phyloP scores from a whole-genome alignment of 495 filamentous ascomycete genomes.

The Xylaria flabelliformis region DNA sequence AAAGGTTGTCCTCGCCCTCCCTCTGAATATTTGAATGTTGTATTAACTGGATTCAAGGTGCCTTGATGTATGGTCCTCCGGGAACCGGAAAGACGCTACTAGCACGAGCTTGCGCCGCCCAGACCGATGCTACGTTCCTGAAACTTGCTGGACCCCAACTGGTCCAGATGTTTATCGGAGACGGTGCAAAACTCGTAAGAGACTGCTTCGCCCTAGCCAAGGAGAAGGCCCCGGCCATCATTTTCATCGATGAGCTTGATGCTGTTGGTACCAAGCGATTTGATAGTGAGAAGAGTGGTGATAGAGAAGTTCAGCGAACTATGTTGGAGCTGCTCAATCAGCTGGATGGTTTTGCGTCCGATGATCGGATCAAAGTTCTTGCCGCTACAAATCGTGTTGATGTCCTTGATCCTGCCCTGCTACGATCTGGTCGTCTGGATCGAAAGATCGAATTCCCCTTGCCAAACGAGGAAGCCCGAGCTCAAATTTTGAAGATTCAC shows the following conservation, averaged over 20 bases:
- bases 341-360: constrained; percentile 97
- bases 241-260: constrained; percentile 99
- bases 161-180: constrained; percentile 99
- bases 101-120: constrained; percentile 94
- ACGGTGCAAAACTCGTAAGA: constrained; percentile 96
- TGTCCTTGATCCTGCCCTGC: constrained; percentile 91
- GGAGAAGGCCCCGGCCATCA: constrained; percentile 97
- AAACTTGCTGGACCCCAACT: constrained; percentile 98
- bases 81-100: constrained; percentile 98
- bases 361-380: constrained; percentile 98
- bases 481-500: constrained; percentile 97
- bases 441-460: constrained; percentile 99
- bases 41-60: constrained; percentile 61
- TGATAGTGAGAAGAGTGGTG: constrained; percentile 97
- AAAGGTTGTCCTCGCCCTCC: constrained; percentile 70
- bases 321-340: constrained; percentile 99
- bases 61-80: constrained; percentile 97
- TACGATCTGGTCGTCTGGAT: constrained; percentile 93
- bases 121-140: constrained; percentile 98
- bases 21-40: not conserved
- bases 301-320: constrained; percentile 96
- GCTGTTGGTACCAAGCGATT: constrained; percentile 98
- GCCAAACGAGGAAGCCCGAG: constrained; percentile 97
- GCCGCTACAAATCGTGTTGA: constrained; percentile 98
- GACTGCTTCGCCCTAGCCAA: constrained; percentile 98